Conservation (phyloP, 257 asterid species). For the Capsicum baccatum region DNA sequence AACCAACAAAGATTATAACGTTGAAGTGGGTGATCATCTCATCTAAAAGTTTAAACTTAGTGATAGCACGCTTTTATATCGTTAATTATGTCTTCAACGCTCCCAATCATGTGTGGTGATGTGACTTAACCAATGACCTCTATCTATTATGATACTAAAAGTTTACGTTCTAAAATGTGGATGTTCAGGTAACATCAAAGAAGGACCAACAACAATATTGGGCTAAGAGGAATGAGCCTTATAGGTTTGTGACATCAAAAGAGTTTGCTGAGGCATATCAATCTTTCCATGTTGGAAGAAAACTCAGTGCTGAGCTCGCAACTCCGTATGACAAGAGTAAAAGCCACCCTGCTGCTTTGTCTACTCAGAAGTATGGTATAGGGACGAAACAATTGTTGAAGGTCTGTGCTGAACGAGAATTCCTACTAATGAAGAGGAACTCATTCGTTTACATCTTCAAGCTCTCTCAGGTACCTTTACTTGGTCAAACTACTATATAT, state of each 20-base stretch:
- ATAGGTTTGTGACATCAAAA: slow-evolving; percentile 40
- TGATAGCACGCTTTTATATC: background rate
- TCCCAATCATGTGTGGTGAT: too few species aligned
- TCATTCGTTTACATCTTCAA: slow-evolving; percentile 60
- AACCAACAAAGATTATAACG: background rate
- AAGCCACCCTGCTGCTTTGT: slow-evolving; percentile 80
- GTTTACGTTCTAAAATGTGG: background rate
- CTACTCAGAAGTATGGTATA: slow-evolving; percentile 60
- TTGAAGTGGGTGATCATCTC: background rate
- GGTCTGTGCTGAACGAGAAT: slow-evolving; percentile 60
- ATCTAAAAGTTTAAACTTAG: background rate
- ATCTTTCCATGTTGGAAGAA: slow-evolving; percentile 44
- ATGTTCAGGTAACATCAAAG: slow-evolving; percentile 66
- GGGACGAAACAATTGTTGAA: slow-evolving; percentile 58
- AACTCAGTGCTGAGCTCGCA: slow-evolving; percentile 51
- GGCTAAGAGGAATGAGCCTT: slow-evolving; percentile 55
- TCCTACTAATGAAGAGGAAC: slow-evolving; percentile 62
- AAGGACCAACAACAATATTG: slow-evolving; percentile 77
- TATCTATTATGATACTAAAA: background rate
- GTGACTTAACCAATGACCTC: too few species aligned
- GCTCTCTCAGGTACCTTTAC: slow-evolving; percentile 50
- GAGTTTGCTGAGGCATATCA: slow-evolving; percentile 59
- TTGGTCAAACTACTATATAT: background rate
- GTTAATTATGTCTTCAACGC: background rate
- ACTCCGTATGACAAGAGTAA: slow-evolving; percentile 62